Evolutionary conservation across 148 eudicot genomes (phyloP).

Genomic region (Rhododendron simsii): DNA sequence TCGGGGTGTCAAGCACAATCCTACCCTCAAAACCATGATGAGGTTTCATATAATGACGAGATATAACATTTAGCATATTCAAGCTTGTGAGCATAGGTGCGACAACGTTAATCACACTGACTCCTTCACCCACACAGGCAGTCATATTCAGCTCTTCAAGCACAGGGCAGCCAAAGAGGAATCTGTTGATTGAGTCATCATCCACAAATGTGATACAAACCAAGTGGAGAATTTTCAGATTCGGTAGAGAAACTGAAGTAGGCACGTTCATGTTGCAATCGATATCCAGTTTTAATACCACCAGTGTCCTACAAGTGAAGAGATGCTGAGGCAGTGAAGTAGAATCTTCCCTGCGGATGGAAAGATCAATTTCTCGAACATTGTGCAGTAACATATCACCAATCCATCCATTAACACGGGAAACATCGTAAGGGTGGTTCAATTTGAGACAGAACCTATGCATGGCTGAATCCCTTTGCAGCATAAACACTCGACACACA

Average conservation of each 20-base stretch:
- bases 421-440: too few relatives aligned
- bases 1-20: background rate
- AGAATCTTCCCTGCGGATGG: background rate
- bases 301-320: constrained; percentile 11
- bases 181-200: background rate
- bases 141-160: constrained; percentile 14
- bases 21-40: background rate
- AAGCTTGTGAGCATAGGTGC: constrained; percentile 8
- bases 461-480: too few relatives aligned
- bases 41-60: too few relatives aligned
- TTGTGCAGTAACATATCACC: background rate
- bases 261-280: constrained; percentile 5
- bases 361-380: constrained; percentile 13
- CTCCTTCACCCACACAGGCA: background rate
- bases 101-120: background rate
- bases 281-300: background rate
- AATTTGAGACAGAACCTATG: too few relatives aligned
- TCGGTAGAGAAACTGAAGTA: constrained; percentile 10
- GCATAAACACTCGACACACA: too few relatives aligned
- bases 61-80: background rate
- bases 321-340: background rate
- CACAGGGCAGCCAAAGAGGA: too few relatives aligned
- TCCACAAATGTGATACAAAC: background rate
- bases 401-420: constrained; percentile 8
- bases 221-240: constrained; percentile 9